Evolutionary conservation across 176 grass and related monocot genomes (phyloP).

Genomic region (Paspalum notatum): DNA sequence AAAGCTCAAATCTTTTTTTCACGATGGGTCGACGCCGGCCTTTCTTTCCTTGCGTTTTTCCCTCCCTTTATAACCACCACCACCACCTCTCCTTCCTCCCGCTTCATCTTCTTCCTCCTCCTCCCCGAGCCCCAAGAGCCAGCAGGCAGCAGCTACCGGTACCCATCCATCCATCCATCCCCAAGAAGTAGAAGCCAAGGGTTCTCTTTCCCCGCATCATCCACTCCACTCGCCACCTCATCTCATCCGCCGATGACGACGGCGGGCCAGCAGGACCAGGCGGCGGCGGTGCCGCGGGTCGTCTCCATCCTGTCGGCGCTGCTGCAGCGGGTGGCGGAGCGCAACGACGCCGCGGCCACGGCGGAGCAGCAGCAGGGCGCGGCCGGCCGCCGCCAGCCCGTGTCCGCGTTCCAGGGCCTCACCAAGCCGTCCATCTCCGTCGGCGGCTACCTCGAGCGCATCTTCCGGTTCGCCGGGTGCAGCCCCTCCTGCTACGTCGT

Average conservation of each 20-base stretch:
- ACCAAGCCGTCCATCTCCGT: slow-evolving; percentile 90
- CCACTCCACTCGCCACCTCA: not conserved
- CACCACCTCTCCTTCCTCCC: slow-evolving; percentile 25
- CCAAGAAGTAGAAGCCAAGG: not conserved
- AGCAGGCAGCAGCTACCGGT: not conserved
- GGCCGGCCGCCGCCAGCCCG: slow-evolving; percentile 11
- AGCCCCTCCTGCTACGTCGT: slow-evolving; percentile 95
- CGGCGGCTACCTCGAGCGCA: slow-evolving; percentile 88
- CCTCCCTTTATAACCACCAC: slow-evolving; percentile 64
- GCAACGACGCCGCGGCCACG: slow-evolving; percentile 56
- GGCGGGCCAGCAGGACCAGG: slow-evolving; percentile 28
- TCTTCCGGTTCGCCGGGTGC: slow-evolving; percentile 91
- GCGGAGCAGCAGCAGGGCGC: not conserved
- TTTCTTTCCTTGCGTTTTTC: slow-evolving; percentile 37
- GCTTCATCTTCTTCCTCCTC: not conserved
- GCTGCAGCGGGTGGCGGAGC: slow-evolving; percentile 68
- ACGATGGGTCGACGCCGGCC: not conserved
- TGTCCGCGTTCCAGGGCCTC: slow-evolving; percentile 80
- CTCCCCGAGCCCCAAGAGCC: not conserved
- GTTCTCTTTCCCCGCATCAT: too few species aligned
- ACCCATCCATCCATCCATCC: too few species aligned
- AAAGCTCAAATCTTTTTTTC: slow-evolving; percentile 9
- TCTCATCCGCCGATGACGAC: slow-evolving; percentile 14
- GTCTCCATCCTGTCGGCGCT: slow-evolving; percentile 83
- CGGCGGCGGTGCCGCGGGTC: slow-evolving; percentile 69